A percentile compares a stretch with the other conserved stretches of the same genome.
Evolutionary conservation across 1,284 basidiomycete genomes (phyloP).

Genomic region (Irpex lacteus): DNA sequence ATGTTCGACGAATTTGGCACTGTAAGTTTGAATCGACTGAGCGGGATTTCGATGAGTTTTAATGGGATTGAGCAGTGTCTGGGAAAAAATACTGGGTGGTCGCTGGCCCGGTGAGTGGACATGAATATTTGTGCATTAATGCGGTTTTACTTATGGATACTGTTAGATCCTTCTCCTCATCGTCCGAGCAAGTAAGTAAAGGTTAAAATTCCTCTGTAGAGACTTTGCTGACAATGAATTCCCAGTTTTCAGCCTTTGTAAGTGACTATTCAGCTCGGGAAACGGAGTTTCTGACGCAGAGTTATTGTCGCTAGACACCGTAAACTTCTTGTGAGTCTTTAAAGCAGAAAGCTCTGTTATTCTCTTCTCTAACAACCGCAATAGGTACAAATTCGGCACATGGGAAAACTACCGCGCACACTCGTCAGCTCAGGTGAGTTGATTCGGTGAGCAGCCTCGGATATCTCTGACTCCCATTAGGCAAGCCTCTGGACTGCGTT

Average conservation of each 20-base stretch:
- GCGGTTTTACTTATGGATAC: background rate
- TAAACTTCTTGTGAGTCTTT: background rate
- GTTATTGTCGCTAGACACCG: background rate
- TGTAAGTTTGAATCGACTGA: background rate
- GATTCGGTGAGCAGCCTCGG: background rate
- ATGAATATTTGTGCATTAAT: background rate
- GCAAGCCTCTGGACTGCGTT: background rate
- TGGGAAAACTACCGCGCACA: background rate
- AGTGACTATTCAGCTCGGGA: background rate
- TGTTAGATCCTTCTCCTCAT: background rate
- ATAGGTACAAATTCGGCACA: background rate
- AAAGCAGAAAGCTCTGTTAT: background rate
- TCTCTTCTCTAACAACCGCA: background rate
- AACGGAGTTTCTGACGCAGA: background rate
- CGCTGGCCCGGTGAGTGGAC: slow-evolving; percentile 1
- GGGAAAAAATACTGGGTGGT: background rate
- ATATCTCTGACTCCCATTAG: background rate
- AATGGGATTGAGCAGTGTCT: background rate
- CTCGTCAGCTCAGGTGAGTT: background rate
- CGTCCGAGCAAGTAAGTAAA: background rate
- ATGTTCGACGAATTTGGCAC: slow-evolving; percentile 7
- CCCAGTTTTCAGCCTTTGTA: background rate
- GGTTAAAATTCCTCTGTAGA: background rate
- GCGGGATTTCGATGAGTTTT: background rate
- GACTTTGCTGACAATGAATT: background rate